Evolutionary conservation across 2,329 filamentous ascomycete species (phyloP), one percentile per base, ranked within the genome.

Genomic region (Diatrype stigma): DNA sequence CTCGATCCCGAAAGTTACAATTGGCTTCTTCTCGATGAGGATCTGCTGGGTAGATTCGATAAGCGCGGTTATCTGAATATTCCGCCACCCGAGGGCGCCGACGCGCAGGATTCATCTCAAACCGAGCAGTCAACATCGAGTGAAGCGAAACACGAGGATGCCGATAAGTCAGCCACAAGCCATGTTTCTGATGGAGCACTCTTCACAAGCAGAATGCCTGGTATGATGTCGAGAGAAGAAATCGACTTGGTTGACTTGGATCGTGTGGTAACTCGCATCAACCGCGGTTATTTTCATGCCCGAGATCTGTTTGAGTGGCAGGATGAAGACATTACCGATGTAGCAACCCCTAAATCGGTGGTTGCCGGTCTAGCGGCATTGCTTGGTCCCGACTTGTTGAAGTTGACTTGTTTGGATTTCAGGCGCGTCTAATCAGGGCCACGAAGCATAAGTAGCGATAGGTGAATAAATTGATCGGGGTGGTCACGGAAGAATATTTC

Each of bases 311-410:
- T 76, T 52, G 65, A 71, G 50, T 91, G 87, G 87, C 72, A 81
- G 0, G 63, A 70, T 1, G 74, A 79, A 45, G 68, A 71, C 32
- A 67, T 87, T 2, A 64, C 68, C 12, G 73, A 84, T 46, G 66
- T 72, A 17, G 67, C 69, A 5, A 75, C 75, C 1, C 66, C 88
- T 32, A 88, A 85, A 62, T 78, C 80, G 0, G 74, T 77, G 34
- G 76, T 91, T 51, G 86, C 82, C 1, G 86, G 90, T 60, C 64
- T 90, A 47, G 79, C 84, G 3, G 85, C 86, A 3, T 80, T 81
- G 11, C 67, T 90, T 42, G 88, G 88, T 0, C 73, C 78, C 1
- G 80, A 85, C 42, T 64, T 86, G 46, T 73, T 82, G 42, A 69
- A 67, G 19, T 70, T 76, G 47, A 70, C 88, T 17, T 80, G 84